Base-by-base conservation (phyloP, 208 protist species). In the Balamuthia mandrillaris region DNA sequence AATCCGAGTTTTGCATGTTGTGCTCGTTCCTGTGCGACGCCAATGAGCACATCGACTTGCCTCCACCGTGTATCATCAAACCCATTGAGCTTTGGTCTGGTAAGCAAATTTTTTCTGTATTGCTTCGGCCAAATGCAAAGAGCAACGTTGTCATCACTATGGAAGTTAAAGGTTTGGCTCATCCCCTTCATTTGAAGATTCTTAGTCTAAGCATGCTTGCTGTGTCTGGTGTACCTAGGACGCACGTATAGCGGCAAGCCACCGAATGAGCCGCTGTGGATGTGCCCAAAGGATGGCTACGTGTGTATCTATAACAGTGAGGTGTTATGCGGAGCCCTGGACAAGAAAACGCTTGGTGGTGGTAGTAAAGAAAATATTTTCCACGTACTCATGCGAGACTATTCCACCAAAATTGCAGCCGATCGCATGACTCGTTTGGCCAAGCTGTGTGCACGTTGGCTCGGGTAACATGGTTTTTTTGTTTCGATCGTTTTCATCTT, bases 61-160 rank as follows among this genome's bases (percentile, higher is more conserved):
- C 56, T 9, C 49, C 49, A 18, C 75, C 75, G 6, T 31, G 33
- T 24, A 83, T 83, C 35, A 24, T 83, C 14, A 83, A 83, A 35
- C 75, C 75, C 21, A 49, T 83, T 18, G 2, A 83, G 56, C 35
- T 83, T 29, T 83, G 75, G 75, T 70, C 75, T 27, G 75, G 75
- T 66, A 99, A 99, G 92, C 99, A 99, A 90, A 39, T 99, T 2
- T 96, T 99, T 79, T 92, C 93, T 78, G 85, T 99, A 2, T 90
- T 99, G 6, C 60, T 99, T 1, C 39, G 81, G 42, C 87, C 85
- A 21, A 86, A 81, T 0, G 16, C 52, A 0, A 65, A 86, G 35
- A 70, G 35, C 0, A n/a, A 86, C 42, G 90, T 96, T 10, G 74
- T 92, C 24, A 88, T 99, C 18, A 98, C 95, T 75, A 85, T 99